phyloP scores from a whole-genome alignment of 257 asterid species.

The Solanum piurae region DNA sequence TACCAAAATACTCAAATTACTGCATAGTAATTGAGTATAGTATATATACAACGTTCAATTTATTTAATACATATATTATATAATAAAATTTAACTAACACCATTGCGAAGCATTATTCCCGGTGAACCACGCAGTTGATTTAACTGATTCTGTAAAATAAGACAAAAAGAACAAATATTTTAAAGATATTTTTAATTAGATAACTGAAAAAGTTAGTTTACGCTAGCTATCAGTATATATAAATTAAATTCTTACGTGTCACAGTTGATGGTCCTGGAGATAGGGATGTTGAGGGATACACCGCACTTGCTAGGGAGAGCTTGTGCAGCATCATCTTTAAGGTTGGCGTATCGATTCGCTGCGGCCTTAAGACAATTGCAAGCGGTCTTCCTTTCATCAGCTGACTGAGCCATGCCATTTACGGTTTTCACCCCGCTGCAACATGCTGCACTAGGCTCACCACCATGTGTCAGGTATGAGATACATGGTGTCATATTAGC shows the following conservation, averaged over 20 bases:
- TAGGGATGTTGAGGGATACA: slow-evolving; percentile 24
- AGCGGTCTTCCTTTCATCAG: slow-evolving; percentile 14
- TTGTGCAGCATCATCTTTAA: slow-evolving; percentile 32
- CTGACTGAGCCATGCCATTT: slow-evolving; percentile 4
- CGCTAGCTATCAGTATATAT: not conserved
- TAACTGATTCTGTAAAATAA: not conserved
- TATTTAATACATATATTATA: not conserved
- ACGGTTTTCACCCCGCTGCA: slow-evolving; percentile 23
- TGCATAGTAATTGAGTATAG: not conserved
- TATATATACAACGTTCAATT: not conserved
- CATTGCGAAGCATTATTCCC: not conserved
- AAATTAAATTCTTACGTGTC: slow-evolving; percentile 5
- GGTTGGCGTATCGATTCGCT: slow-evolving; percentile 10
- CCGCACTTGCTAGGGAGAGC: slow-evolving; percentile 23
- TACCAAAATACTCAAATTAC: not conserved
- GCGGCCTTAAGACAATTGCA: slow-evolving; percentile 32
- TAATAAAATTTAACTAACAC: not conserved
- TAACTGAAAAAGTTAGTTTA: not conserved
- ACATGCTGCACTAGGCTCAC: slow-evolving; percentile 10
- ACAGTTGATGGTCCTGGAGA: slow-evolving; percentile 34
- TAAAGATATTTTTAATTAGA: not conserved
- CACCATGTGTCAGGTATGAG: slow-evolving; percentile 16
- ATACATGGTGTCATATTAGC: slow-evolving; percentile 19
- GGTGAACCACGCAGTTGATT: not conserved
- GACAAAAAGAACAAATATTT: not conserved